phyloP scores from a whole-genome alignment of 2,329 filamentous ascomycete genomes.

The Parastagonospora avenae region DNA sequence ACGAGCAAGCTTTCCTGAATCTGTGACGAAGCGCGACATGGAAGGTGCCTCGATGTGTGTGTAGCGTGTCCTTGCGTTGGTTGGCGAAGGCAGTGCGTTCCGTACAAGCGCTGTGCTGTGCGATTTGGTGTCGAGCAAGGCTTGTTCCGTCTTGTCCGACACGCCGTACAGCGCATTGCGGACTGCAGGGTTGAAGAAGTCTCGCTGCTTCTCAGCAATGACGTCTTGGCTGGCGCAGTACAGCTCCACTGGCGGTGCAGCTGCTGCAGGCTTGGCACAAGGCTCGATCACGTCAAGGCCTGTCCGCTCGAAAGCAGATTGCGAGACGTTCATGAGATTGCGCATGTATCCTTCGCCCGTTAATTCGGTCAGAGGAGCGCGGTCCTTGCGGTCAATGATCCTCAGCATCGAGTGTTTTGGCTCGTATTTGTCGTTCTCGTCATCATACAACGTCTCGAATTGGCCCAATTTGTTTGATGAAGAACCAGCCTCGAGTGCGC shows the following conservation, averaged over 20 bases:
- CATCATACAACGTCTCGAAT: constrained; percentile 71
- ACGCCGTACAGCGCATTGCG: constrained; percentile 76
- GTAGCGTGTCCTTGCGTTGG: constrained; percentile 81
- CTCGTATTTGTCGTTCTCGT: constrained; percentile 67
- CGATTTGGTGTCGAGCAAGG: constrained; percentile 74
- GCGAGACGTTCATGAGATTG: constrained; percentile 79
- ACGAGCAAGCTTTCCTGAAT: constrained; percentile 93
- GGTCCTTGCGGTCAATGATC: constrained; percentile 73
- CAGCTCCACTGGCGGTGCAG: constrained; percentile 85
- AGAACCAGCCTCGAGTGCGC: constrained; percentile 65
- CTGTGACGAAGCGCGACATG: constrained; percentile 96
- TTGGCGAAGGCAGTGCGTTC: constrained; percentile 75
- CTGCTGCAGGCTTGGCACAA: constrained; percentile 76
- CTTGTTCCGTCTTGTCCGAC: constrained; percentile 68
- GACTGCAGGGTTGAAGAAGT: constrained; percentile 78
- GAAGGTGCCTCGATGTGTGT: constrained; percentile 92
- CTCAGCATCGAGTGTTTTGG: constrained; percentile 82
- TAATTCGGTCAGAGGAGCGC: constrained; percentile 69
- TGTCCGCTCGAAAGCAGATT: constrained; percentile 66
- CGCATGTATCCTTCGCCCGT: constrained; percentile 74
- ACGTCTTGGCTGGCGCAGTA: constrained; percentile 71
- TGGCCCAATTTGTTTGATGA: constrained; percentile 64
- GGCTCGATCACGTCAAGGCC: constrained; percentile 81
- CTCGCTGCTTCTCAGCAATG: constrained; percentile 68
- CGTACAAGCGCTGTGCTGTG: constrained; percentile 65